Base-by-base conservation (phyloP, 1,284 basidiomycete genomes). In the Mycena citricolor region DNA sequence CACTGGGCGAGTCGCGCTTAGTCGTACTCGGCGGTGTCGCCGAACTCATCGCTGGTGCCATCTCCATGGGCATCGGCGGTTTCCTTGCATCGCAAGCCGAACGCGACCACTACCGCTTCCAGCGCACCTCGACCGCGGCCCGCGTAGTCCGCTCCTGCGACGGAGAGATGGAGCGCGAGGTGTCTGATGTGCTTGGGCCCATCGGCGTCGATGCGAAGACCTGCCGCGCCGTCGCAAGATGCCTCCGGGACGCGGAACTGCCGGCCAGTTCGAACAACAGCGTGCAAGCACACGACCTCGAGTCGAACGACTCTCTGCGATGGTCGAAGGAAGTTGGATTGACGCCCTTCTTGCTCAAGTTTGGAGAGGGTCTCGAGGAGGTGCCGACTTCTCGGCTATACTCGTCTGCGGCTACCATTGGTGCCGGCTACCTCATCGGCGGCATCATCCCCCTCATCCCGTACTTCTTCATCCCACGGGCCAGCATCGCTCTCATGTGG, bases 1-100 rank as follows among this genome's bases (percentile, higher is more conserved):
- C 89, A 2, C 78, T 97, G 14, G 94, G 94, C 36, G 84, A 88
- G 54, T 92, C 90, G 11, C 81, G 76, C 42, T 76, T 97, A 26
- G 94, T 97, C 56, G 89, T 97, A 34, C 75, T 97, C 36, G 90
- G 92, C 56, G 92, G 94, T 35, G 69, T 97, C 38, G 90, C 94
- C 21, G 91, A 97, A 64, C 83, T 97, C 53, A 90, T 94, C 47
- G 91, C 93, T 3, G 94, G 94, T n/a, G 90, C 93, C 8, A 91
- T 98, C 51, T 87, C 84, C 0, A 99, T 98, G 95, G 94, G 94
- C 49, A 89, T 98, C 37, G 95, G 95, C 44, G 95, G 95, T 19
- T 97, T 95, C 75, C 84, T 99, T 43, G 93, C 93, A 2, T 93
- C 94, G 0, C 92, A 98, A 66, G 90, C 95, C 28, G 95, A 99